A percentile compares a stretch with the other conserved stretches of the same genome.
Evolutionary conservation across 768 basidiomycete genomes (phyloP).

Genomic region (Calvatia gigantea): DNA sequence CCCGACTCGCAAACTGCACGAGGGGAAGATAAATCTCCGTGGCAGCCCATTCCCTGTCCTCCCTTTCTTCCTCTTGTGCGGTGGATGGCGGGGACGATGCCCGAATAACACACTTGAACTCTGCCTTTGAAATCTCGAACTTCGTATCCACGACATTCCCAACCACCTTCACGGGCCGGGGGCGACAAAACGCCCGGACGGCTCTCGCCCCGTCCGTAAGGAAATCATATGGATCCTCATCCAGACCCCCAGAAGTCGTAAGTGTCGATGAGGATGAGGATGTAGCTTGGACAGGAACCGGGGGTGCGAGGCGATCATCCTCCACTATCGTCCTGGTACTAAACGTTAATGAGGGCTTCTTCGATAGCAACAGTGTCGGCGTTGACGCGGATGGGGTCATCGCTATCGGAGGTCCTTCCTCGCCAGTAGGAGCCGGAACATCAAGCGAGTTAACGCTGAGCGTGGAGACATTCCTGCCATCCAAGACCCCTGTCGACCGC

Average conservation of each 20-base stretch:
- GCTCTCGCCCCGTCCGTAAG: slow-evolving; percentile 86
- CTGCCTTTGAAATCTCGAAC: slow-evolving; percentile 72
- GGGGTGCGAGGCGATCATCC: neutral
- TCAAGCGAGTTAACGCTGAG: slow-evolving; percentile 5
- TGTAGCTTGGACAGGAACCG: neutral
- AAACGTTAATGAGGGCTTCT: slow-evolving; percentile 3
- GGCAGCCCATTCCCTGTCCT: slow-evolving; percentile 37
- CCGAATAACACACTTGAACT: slow-evolving; percentile 63
- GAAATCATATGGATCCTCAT: slow-evolving; percentile 59
- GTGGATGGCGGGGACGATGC: slow-evolving; percentile 28
- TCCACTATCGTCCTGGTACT: neutral
- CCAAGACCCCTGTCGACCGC: slow-evolving; percentile 15
- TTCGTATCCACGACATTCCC: slow-evolving; percentile 63
- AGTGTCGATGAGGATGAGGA: neutral
- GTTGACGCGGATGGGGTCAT: slow-evolving; percentile 13
- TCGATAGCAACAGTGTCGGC: slow-evolving; percentile 4
- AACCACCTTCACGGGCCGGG: slow-evolving; percentile 74
- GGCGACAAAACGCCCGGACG: slow-evolving; percentile 78
- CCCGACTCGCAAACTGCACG: slow-evolving; percentile 73
- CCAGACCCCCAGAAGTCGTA: slow-evolving; percentile 23
- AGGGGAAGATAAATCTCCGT: slow-evolving; percentile 92
- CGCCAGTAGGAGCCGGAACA: neutral
- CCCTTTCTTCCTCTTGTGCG: slow-evolving; percentile 38
- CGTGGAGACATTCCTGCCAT: slow-evolving; percentile 2
- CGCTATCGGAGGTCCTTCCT: neutral